Conservation (phyloP, 768 basidiomycete genomes). For the Xanthoconium stramineum region DNA sequence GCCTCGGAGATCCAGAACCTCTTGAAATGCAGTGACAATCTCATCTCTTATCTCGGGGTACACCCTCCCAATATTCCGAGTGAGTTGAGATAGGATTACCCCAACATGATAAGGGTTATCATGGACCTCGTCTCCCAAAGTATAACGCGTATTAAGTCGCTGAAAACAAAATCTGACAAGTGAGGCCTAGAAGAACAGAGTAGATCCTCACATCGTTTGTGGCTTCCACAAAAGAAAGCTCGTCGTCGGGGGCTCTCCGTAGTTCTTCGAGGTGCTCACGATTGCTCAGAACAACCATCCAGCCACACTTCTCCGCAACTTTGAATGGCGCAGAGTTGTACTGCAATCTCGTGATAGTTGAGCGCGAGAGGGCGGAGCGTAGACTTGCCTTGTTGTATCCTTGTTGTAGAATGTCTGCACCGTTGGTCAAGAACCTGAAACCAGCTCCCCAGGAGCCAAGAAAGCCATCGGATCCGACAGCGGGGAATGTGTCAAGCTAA, state of each 20-base stretch:
- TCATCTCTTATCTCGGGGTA: neutral
- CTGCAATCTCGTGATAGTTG: neutral
- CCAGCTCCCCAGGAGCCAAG: neutral
- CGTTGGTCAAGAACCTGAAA: conserved; percentile 5
- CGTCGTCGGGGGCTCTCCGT: neutral
- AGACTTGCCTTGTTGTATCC: conserved; percentile 31
- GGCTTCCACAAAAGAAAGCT: neutral
- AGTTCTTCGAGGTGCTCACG: neutral
- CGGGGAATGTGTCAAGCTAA: neutral
- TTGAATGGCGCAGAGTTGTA: neutral
- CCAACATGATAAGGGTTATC: conserved; percentile 17
- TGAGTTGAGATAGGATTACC: conserved; percentile 18
- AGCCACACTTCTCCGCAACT: neutral
- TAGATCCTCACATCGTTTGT: neutral
- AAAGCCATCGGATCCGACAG: neutral
- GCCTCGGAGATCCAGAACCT: neutral
- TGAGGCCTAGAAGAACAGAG: neutral
- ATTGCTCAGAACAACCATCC: neutral
- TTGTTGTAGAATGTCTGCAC: conserved; percentile 23
- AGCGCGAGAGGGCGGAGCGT: too few relatives aligned
- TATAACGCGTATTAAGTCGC: conserved; percentile 29
- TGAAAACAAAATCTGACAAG: conserved; percentile 9
- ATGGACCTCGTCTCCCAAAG: conserved; percentile 31
- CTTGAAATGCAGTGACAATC: neutral
- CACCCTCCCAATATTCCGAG: neutral